Evolutionary conservation across 1,139 yeast genomes (phyloP), one percentile per base, ranked within the genome.

Genomic region (Hyphopichia fennica): DNA sequence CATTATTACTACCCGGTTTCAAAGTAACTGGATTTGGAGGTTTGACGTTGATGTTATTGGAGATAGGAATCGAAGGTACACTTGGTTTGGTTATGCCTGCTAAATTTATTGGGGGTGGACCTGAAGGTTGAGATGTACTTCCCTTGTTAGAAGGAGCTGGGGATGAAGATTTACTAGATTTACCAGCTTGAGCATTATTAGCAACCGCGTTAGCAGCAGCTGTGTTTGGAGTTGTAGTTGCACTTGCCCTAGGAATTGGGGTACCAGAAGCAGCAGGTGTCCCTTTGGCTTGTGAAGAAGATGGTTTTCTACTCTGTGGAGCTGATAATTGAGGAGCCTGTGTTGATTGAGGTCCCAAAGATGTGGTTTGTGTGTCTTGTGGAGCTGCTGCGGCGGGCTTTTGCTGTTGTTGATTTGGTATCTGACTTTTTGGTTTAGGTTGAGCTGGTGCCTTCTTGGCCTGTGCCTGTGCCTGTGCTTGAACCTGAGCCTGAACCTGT

Each of bases 51-150:
- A 91, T 70, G 18, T 78, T 81, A 38, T 75, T 77, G 1, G 96
- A 82, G 33, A 90, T 83, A 1, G 93, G 89, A 42, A 87, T 72
- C 4, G 87, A 76, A 1, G 93, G 87, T 11, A 83, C 87, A 22
- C 85, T 72, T 9, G 84, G 79, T 53, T 83, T 82, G 45, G 84
- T 81, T 34, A 82, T 72, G 25, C 77, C 82, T 11, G 61, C 55
- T 19, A 65, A 53, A 41, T 59, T 63, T 28, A 59, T 42, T 15
- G 53, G 51, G 5, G 61, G 53, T 11, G 48, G 44, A n/a, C 44
- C 45, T 11, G 28, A 28, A 29, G 35, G 20, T 27, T 33, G 39
- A 35, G 16, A 30, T 17, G 31, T 29, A 15, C 33, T 34, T 11
- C 31, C 31, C n/a, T 18, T 27, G 17, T 19, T 42, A 14, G 37